Percentiles rank a stretch among this genome's conserved stretches.
Conservation (phyloP, 306 rosid species). For the Trifolium repens region DNA sequence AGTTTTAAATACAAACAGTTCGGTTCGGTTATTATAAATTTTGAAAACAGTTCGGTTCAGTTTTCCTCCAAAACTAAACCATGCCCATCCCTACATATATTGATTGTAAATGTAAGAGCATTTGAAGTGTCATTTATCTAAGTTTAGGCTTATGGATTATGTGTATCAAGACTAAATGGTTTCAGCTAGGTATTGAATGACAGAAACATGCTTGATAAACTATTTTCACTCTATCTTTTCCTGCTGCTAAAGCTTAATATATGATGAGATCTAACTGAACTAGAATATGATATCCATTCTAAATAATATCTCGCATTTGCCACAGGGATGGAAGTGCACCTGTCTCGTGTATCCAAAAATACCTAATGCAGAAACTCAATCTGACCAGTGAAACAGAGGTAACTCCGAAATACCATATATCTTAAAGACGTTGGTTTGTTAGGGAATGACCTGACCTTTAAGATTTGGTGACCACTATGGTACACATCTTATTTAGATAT, state of each 20-base stretch:
- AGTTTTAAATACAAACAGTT: too few species aligned
- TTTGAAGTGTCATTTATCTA: background rate
- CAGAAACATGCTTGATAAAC: conserved; percentile 22
- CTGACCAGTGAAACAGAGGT: conserved; percentile 83
- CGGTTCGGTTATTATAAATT: too few species aligned
- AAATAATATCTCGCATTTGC: conserved; percentile 33
- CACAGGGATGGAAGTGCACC: conserved; percentile 85
- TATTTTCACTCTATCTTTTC: conserved; percentile 1
- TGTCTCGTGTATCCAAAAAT: conserved; percentile 78
- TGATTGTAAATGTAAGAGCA: too few species aligned
- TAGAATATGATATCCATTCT: conserved; percentile 17
- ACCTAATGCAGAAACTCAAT: conserved; percentile 76
- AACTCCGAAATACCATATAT: conserved; percentile 9
- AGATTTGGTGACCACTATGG: background rate
- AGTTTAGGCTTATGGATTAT: background rate
- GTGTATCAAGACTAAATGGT: conserved; percentile 11
- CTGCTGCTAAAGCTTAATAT: conserved; percentile 27
- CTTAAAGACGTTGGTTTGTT: conserved; percentile 25
- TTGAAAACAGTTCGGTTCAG: too few species aligned
- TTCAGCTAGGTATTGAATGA: background rate
- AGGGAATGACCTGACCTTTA: conserved; percentile 1
- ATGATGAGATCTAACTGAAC: conserved; percentile 29
- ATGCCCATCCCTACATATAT: too few species aligned
- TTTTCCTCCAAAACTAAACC: too few species aligned
- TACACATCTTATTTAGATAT: too few species aligned